phyloP scores from a whole-genome alignment of 257 asterid genomes.

The Lithospermum erythrorhizon region DNA sequence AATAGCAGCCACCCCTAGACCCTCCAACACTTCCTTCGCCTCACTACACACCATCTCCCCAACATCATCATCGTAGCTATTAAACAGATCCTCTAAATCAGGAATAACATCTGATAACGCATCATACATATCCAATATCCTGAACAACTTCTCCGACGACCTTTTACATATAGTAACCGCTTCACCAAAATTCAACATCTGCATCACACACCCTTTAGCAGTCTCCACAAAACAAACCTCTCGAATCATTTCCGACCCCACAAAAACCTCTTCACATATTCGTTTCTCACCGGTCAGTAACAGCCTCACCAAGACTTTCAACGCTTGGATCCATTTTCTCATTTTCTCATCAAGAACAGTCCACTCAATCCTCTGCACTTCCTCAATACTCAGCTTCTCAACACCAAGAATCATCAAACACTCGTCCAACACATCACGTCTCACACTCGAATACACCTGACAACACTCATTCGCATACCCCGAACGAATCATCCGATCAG shows the following conservation, averaged over 20 bases:
- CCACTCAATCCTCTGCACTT: conserved; percentile 92
- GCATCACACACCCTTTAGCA: conserved; percentile 87
- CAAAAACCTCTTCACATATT: conserved; percentile 65
- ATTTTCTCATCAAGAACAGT: conserved; percentile 68
- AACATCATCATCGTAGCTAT: conserved; percentile 42
- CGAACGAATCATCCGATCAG: conserved; percentile 76
- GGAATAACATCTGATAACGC: conserved; percentile 54
- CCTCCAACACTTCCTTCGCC: conserved; percentile 70
- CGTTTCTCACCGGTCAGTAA: conserved; percentile 60
- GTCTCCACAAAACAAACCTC: conserved; percentile 85
- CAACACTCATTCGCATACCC: conserved; percentile 94
- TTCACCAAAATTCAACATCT: conserved; percentile 88
- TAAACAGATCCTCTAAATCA: conserved; percentile 48
- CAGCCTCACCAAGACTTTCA: conserved; percentile 61
- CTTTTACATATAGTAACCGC: conserved; percentile 84
- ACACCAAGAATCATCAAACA: conserved; percentile 67
- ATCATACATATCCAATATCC: conserved; percentile 90
- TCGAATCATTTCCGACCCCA: conserved; percentile 60
- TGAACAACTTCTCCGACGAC: conserved; percentile 76
- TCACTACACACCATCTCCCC: conserved; percentile 80
- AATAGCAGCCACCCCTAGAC: conserved; percentile 73
- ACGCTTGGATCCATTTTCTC: conserved; percentile 87
- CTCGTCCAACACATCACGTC: conserved; percentile 85
- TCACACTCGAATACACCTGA: conserved; percentile 72
- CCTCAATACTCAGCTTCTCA: conserved; percentile 89